Evolutionary conservation across 179 eudicot species (phyloP).

Genomic region (Vitellaria paradoxa): DNA sequence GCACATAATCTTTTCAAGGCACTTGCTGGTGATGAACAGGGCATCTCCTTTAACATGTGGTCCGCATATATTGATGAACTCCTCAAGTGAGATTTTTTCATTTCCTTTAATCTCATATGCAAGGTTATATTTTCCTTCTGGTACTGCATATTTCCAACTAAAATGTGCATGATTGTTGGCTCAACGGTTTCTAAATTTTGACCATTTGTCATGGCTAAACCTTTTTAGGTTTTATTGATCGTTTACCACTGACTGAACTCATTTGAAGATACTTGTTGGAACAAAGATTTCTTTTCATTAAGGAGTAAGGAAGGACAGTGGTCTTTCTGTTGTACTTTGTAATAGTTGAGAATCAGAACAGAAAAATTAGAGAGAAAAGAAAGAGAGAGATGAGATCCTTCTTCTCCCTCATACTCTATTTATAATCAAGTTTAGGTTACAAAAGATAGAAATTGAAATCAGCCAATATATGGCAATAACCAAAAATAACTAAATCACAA

Average conservation of each 20-base stretch:
- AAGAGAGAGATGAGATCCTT: too few species aligned
- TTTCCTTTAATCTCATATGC: conserved; percentile 15
- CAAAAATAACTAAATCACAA: too few species aligned
- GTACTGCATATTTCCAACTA: not conserved
- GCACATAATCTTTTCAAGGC: conserved; percentile 85
- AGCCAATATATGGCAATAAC: too few species aligned
- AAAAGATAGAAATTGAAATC: too few species aligned
- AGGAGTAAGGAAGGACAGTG: not conserved
- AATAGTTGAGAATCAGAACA: too few species aligned
- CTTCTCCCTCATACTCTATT: too few species aligned
- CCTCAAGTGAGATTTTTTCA: conserved; percentile 55
- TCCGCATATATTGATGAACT: conserved; percentile 69
- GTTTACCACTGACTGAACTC: not conserved
- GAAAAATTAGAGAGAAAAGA: too few species aligned
- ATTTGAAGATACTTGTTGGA: not conserved
- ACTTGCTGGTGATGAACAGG: conserved; percentile 71
- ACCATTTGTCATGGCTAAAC: conserved; percentile 2
- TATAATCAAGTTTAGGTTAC: too few species aligned
- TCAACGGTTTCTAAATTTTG: not conserved
- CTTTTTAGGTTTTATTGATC: not conserved
- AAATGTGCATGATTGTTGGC: not conserved
- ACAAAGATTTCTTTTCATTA: conserved; percentile 1
- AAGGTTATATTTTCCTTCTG: conserved; percentile 9
- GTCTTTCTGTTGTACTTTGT: too few species aligned
- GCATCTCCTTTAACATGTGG: conserved; percentile 72